Percentiles rank a stretch among this genome's conserved stretches.
phyloP scores from a whole-genome alignment of 306 rosid genomes.

The Sicyos baderoa region DNA sequence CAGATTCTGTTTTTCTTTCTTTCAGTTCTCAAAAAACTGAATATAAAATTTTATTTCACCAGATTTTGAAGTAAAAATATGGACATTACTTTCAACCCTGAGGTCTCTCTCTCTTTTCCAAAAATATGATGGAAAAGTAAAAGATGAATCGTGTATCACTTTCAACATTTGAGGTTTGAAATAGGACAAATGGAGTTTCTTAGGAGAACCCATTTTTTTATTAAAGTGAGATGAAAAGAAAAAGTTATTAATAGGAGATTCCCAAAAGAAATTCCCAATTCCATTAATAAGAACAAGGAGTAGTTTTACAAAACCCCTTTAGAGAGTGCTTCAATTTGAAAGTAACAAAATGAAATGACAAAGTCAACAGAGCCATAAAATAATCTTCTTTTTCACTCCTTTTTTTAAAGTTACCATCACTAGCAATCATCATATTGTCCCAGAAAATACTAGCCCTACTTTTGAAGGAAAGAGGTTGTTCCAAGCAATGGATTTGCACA shows the following conservation, averaged over 20 bases:
- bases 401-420: constrained; percentile 12
- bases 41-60: neutral
- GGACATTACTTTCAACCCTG: neutral
- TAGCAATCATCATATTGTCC: constrained; percentile 14
- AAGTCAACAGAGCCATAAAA: constrained; percentile 3
- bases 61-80: neutral
- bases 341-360: constrained; percentile 11
- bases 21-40: neutral
- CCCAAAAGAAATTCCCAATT: neutral
- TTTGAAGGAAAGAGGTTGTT: constrained; percentile 6
- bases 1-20: neutral
- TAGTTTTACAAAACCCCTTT: neutral
- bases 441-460: neutral
- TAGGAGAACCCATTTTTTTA: neutral
- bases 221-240: neutral
- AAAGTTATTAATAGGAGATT: neutral
- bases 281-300: neutral
- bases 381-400: constrained; percentile 13
- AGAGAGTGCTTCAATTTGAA: constrained; percentile 6
- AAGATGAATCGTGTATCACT: neutral
- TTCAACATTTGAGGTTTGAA: neutral
- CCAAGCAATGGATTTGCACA: neutral
- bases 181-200: neutral
- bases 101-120: too few species aligned
- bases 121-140: neutral